These are phyloP conservation scores for Tulasnella sp. DNA, from an alignment of 768 basidiomycete species.

Conservation along the genomic window DNA sequence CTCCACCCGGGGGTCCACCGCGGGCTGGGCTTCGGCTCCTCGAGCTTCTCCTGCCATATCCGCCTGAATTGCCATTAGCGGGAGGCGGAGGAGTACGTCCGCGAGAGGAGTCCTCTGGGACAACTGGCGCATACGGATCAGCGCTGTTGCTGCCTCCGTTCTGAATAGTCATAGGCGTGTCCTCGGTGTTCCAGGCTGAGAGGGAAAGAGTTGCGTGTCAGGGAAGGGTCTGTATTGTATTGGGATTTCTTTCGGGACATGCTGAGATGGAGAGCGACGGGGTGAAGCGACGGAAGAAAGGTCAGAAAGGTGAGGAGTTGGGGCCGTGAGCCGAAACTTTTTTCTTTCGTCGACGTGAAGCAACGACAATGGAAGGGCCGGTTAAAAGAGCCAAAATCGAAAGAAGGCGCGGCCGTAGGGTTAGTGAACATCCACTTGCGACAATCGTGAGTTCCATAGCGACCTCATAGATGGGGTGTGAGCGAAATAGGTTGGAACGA, in stretches of 20 bases:
- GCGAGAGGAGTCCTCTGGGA: not conserved
- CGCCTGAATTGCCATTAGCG: conserved; percentile 36
- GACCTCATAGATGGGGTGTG: not conserved
- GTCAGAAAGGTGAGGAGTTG: not conserved
- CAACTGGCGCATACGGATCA: not conserved
- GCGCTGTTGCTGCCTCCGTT: not conserved
- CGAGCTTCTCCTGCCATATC: conserved; percentile 50
- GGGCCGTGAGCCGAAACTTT: conserved; percentile 9
- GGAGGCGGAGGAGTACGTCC: not conserved
- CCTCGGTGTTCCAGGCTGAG: conserved; percentile 9
- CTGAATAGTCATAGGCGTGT: not conserved
- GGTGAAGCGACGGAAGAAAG: not conserved
- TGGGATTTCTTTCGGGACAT: too few relatives aligned
- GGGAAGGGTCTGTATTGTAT: not conserved
- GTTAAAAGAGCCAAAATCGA: not conserved
- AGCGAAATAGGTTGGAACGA: not conserved
- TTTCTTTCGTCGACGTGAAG: not conserved
- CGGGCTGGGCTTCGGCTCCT: conserved; percentile 63
- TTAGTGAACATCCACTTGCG: not conserved
- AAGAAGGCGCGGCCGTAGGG: not conserved
- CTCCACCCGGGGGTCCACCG: conserved; percentile 27
- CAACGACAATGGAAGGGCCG: not conserved
- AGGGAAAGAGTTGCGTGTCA: not conserved
- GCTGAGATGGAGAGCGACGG: not conserved
- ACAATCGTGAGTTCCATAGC: not conserved